These are phyloP conservation scores for Xanthoconium separans DNA, from an alignment of 1,284 basidiomycete genomes.

Conservation along the genomic window DNA sequence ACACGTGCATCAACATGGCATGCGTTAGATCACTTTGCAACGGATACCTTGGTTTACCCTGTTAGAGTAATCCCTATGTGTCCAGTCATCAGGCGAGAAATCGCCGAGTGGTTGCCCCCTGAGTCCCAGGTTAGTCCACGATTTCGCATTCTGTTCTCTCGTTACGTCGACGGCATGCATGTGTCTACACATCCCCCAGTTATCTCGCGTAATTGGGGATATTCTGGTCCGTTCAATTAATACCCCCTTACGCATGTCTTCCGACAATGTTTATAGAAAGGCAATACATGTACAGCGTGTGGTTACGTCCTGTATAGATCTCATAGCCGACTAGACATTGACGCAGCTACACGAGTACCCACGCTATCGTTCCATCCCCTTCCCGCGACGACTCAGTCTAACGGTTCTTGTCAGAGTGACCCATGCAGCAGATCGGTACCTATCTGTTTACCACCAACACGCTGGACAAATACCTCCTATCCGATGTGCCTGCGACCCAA, in stretches of 20 bases:
- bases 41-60: conserved; percentile 5
- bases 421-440: conserved; percentile 20
- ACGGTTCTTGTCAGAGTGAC: conserved; percentile 4
- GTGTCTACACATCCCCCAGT: conserved; percentile 9
- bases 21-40: conserved; percentile 4
- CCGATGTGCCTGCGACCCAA: conserved; percentile 3
- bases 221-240: conserved; percentile 19
- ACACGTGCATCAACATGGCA: conserved; percentile 30
- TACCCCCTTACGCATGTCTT: conserved; percentile 3
- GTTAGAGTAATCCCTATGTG: conserved; percentile 15
- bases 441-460: conserved; percentile 21
- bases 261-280: conserved; percentile 6
- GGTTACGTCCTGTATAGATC: conserved; percentile 5
- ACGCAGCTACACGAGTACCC: conserved; percentile 1
- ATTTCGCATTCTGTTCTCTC: conserved; percentile 3
- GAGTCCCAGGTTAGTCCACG: conserved; percentile 13
- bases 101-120: conserved; percentile 20
- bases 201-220: conserved; percentile 23
- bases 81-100: conserved; percentile 19
- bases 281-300: conserved; percentile 5
- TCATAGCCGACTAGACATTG: conserved; percentile 14
- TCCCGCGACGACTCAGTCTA: conserved; percentile 20
- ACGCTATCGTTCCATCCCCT: conserved; percentile 5
- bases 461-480: conserved; percentile 25
- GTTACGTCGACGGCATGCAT: conserved; percentile 30